phyloP scores from a whole-genome alignment of 306 rosid genomes.

The Cajanus cajan region DNA sequence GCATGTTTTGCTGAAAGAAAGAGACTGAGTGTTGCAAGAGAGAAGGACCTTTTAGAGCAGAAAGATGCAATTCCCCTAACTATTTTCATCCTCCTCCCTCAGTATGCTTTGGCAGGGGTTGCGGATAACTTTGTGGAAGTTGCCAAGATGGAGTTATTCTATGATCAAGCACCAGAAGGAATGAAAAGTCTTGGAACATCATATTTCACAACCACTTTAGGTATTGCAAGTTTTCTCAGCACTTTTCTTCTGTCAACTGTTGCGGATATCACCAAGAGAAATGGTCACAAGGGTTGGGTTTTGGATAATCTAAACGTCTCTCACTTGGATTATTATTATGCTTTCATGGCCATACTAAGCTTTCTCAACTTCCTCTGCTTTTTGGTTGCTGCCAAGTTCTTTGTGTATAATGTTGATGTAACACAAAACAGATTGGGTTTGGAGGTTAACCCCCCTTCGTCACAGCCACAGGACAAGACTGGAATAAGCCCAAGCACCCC shows the following conservation, averaged over 20 bases:
- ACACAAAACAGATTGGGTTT: slow-evolving; percentile 28
- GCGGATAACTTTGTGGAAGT: slow-evolving; percentile 69
- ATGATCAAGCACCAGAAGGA: slow-evolving; percentile 79
- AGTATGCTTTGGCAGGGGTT: slow-evolving; percentile 64
- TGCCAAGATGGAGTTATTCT: slow-evolving; percentile 79
- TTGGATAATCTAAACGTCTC: slow-evolving; percentile 67
- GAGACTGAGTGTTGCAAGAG: slow-evolving; percentile 52
- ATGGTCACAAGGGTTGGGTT: slow-evolving; percentile 66
- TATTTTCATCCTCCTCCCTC: slow-evolving; percentile 77
- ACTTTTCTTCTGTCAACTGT: slow-evolving; percentile 60
- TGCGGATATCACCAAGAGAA: slow-evolving; percentile 46
- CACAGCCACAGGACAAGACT: slow-evolving; percentile 6
- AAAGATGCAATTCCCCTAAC: slow-evolving; percentile 56
- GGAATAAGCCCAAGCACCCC: slow-evolving; percentile 15
- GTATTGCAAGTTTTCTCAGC: slow-evolving; percentile 65
- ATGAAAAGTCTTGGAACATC: slow-evolving; percentile 84
- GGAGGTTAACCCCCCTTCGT: slow-evolving; percentile 23
- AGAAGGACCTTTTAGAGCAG: slow-evolving; percentile 28
- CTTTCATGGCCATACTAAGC: slow-evolving; percentile 57
- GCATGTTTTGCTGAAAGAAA: slow-evolving; percentile 56
- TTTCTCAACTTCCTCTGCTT: slow-evolving; percentile 63
- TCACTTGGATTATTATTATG: slow-evolving; percentile 65
- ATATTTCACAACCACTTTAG: slow-evolving; percentile 59
- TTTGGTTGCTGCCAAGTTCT: slow-evolving; percentile 55
- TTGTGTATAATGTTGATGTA: slow-evolving; percentile 51